Evolutionary conservation across 805 yeast species (phyloP).

Genomic region (Candida maris): DNA sequence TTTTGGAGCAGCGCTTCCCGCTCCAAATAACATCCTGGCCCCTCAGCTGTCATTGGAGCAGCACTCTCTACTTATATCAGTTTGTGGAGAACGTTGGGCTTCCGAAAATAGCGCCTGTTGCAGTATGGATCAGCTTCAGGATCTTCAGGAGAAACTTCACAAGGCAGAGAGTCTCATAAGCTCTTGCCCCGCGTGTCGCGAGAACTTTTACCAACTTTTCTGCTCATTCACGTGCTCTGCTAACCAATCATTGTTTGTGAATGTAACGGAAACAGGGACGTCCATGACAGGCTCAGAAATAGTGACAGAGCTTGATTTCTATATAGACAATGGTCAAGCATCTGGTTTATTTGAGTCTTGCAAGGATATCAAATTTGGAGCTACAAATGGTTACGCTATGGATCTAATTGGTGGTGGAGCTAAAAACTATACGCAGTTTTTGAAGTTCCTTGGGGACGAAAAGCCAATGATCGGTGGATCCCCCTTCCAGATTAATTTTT

Average conservation of each 20-base stretch:
- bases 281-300: slow-evolving; percentile 51
- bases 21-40: slow-evolving; percentile 57
- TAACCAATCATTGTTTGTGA: slow-evolving; percentile 68
- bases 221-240: slow-evolving; percentile 91
- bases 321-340: slow-evolving; percentile 59
- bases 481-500: slow-evolving; percentile 86
- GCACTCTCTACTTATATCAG: slow-evolving; percentile 41
- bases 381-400: slow-evolving; percentile 95
- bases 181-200: slow-evolving; percentile 90
- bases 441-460: slow-evolving; percentile 90
- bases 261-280: slow-evolving; percentile 52
- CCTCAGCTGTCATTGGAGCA: slow-evolving; percentile 43
- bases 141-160: slow-evolving; percentile 56
- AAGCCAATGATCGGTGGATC: slow-evolving; percentile 94
- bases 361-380: slow-evolving; percentile 83
- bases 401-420: slow-evolving; percentile 99
- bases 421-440: slow-evolving; percentile 59
- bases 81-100: slow-evolving; percentile 75
- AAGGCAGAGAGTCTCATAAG: slow-evolving; percentile 79
- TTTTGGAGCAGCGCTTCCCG: slow-evolving; percentile 79
- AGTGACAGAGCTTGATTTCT: slow-evolving; percentile 69
- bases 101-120: slow-evolving; percentile 61
- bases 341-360: slow-evolving; percentile 73
- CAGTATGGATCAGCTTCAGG: slow-evolving; percentile 53
- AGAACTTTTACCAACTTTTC: slow-evolving; percentile 79